These are phyloP conservation scores for Neurospora africana DNA, from an alignment of 495 filamentous ascomycete species.

Conservation along the genomic window DNA sequence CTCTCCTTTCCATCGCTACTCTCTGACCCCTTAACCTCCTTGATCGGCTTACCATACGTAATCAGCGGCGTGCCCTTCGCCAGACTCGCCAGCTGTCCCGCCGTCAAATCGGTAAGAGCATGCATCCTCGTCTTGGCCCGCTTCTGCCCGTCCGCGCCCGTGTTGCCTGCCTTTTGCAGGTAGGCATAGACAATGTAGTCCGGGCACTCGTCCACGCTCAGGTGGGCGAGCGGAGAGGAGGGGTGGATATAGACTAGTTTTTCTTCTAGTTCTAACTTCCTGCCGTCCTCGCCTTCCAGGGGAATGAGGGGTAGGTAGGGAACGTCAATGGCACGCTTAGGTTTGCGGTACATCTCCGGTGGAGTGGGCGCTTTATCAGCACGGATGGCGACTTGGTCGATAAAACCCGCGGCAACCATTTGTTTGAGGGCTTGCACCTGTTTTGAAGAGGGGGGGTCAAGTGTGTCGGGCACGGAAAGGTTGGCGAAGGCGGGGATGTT, in stretches of 20 bases:
- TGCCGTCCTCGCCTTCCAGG: conserved; percentile 35
- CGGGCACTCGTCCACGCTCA: conserved; percentile 60
- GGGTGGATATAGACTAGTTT: conserved; percentile 73
- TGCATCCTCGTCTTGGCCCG: conserved; percentile 80
- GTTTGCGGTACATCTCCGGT: conserved; percentile 58
- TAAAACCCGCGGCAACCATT: conserved; percentile 83
- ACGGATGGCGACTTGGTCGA: conserved; percentile 91
- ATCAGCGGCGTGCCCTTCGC: conserved; percentile 80
- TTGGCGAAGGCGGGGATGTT: conserved; percentile 60
- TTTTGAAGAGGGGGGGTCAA: conserved; percentile 59
- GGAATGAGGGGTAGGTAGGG: conserved; percentile 83
- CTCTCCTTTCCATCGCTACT: conserved; percentile 48
- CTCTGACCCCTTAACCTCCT: conserved; percentile 39
- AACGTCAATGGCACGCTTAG: conserved; percentile 73
- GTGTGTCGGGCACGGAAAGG: conserved; percentile 44
- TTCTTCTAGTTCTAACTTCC: conserved; percentile 31
- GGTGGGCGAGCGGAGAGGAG: conserved; percentile 62
- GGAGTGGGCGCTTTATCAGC: conserved; percentile 71
- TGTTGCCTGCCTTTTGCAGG: conserved; percentile 58
- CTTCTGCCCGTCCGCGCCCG: conserved; percentile 33
- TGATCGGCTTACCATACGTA: conserved; percentile 81
- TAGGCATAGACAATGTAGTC: conserved; percentile 81
- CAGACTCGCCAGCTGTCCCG: conserved; percentile 63
- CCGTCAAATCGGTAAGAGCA: conserved; percentile 67
- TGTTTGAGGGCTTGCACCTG: conserved; percentile 78